phyloP scores from a whole-genome alignment of 2,329 filamentous ascomycete genomes.

The Fusarium decemcellulare region DNA sequence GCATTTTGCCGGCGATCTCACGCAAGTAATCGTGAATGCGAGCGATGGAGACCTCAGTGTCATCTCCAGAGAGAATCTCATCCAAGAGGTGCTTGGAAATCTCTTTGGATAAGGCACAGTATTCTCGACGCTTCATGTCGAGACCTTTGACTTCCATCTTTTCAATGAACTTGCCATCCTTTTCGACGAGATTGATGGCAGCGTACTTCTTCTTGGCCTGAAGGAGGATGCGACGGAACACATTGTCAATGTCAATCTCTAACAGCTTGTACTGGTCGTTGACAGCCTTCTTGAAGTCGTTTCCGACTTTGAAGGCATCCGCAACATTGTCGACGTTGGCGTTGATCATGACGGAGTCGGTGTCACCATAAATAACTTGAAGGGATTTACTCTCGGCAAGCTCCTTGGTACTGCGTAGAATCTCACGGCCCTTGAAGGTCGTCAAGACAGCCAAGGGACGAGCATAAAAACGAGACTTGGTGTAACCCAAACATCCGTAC shows the following conservation, averaged over 20 bases:
- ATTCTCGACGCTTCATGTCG: conserved; percentile 98
- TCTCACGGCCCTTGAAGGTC: conserved; percentile 97
- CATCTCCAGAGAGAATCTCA: conserved; percentile 94
- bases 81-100: conserved; percentile 92
- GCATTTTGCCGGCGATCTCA: conserved; percentile 89
- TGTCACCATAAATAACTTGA: conserved; percentile 98
- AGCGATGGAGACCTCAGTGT: conserved; percentile 87
- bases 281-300: conserved; percentile 94
- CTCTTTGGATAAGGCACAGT: conserved; percentile 95
- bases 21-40: conserved; percentile 95
- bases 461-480: conserved; percentile 97
- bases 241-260: conserved; percentile 98
- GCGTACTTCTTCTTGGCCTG: conserved; percentile 99
- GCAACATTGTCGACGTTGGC: conserved; percentile 95
- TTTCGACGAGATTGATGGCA: conserved; percentile 92
- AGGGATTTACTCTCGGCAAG: conserved; percentile 92
- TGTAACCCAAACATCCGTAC: conserved; percentile 98
- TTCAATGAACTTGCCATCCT: conserved; percentile 90
- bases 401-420: conserved; percentile 95
- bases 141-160: conserved; percentile 98
- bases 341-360: conserved; percentile 99
- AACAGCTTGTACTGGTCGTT: conserved; percentile 93
- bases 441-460: conserved; percentile 95
- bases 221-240: conserved; percentile 92
- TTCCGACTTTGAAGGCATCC: conserved; percentile 90